Conservation (phyloP, 2,329 filamentous ascomycete species). For the Achaetomium macrosporum region DNA sequence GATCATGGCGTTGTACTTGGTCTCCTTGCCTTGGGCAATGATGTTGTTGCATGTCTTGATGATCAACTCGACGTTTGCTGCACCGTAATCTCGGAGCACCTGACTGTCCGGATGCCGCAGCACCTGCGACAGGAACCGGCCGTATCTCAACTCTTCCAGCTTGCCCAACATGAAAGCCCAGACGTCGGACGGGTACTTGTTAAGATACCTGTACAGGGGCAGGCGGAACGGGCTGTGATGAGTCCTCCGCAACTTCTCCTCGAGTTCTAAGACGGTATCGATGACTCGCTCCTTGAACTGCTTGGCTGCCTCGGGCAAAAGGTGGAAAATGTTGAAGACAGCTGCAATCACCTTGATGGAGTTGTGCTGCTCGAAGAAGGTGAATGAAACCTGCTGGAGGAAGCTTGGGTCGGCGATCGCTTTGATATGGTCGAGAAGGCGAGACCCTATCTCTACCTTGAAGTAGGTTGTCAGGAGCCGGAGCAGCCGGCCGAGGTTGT, state of each 20-base stretch:
- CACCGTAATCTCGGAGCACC: conserved; percentile 67
- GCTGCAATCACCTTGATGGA: conserved; percentile 93
- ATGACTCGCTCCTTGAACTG: conserved; percentile 88
- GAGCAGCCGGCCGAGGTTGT: conserved; percentile 82
- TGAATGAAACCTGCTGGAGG: conserved; percentile 89
- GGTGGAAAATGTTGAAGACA: conserved; percentile 93
- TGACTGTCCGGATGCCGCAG: conserved; percentile 69
- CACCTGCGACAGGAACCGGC: conserved; percentile 85
- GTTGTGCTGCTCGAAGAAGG: conserved; percentile 83
- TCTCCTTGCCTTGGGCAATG: conserved; percentile 61
- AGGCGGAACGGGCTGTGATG: conserved; percentile 86
- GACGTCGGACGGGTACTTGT: conserved; percentile 83
- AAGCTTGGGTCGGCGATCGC: conserved; percentile 74
- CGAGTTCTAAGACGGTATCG: conserved; percentile 82
- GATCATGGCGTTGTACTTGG: conserved; percentile 62
- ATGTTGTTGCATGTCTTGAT: conserved; percentile 61
- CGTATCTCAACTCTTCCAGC: conserved; percentile 79
- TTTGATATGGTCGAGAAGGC: conserved; percentile 91
- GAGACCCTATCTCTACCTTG: conserved; percentile 93
- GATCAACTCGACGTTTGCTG: conserved; percentile 66
- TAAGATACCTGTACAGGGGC: conserved; percentile 87
- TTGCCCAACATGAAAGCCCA: conserved; percentile 75
- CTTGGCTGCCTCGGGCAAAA: conserved; percentile 85
- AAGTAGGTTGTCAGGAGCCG: conserved; percentile 96
- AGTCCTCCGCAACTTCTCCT: conserved; percentile 77